A percentile compares a stretch with the other conserved stretches of the same genome.
phyloP scores from a whole-genome alignment of 2,329 filamentous ascomycete genomes.

The Calonectria crousiana region DNA sequence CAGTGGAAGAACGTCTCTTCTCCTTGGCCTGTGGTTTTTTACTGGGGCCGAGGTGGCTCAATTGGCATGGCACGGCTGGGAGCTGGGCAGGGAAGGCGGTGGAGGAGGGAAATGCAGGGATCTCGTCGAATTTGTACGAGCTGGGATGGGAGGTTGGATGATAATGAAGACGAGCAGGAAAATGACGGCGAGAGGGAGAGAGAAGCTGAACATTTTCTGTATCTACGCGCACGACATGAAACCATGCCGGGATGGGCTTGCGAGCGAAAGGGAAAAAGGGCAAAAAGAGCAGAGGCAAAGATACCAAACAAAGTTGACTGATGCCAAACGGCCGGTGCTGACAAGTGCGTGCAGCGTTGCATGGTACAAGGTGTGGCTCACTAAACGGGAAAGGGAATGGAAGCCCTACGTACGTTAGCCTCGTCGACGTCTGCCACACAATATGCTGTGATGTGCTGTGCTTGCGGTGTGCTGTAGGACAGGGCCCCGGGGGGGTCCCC shows the following conservation, averaged over 20 bases:
- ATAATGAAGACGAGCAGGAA: neutral
- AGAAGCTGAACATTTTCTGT: neutral
- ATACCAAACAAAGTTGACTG: conserved; percentile 17
- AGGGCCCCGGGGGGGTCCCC: conserved; percentile 4
- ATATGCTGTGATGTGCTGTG: neutral
- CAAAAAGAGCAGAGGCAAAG: conserved; percentile 14
- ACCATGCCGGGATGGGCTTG: neutral
- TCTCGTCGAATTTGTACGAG: conserved; percentile 12
- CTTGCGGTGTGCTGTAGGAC: conserved; percentile 6
- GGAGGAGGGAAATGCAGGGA: conserved; percentile 20
- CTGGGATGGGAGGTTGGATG: neutral
- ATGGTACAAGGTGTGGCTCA: conserved; percentile 21
- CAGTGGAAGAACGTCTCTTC: conserved; percentile 24
- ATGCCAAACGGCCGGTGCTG: conserved; percentile 1
- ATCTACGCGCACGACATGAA: conserved; percentile 10
- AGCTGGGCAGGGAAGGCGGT: conserved; percentile 19
- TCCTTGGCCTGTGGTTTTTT: conserved; percentile 28
- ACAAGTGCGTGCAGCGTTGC: conserved; percentile 1
- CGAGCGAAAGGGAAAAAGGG: neutral
- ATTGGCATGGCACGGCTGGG: conserved; percentile 25
- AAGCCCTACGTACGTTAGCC: conserved; percentile 26
- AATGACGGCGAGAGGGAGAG: neutral
- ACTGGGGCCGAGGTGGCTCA: conserved; percentile 28
- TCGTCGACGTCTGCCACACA: conserved; percentile 19
- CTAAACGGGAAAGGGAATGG: conserved; percentile 23